These are phyloP conservation scores for Cryptococcus sp. DNA, from an alignment of 1,284 basidiomycete species.

Conservation along the genomic window DNA sequence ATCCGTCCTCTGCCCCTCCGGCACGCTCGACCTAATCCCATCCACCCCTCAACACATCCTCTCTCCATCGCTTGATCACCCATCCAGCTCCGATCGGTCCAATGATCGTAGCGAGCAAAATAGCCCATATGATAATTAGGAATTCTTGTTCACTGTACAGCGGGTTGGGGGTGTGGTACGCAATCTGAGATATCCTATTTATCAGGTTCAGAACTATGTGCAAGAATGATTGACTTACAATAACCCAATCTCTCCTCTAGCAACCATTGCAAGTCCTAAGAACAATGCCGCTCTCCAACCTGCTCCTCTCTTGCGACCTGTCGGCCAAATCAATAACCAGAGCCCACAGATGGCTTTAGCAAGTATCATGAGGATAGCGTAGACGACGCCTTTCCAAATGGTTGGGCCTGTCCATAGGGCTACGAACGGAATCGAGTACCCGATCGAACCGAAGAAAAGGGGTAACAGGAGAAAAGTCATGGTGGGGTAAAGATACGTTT, in stretches of 20 bases:
- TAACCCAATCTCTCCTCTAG: slow-evolving; percentile 56
- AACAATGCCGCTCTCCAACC: slow-evolving; percentile 31
- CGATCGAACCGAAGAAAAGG: slow-evolving; percentile 58
- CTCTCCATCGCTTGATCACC: slow-evolving; percentile 41
- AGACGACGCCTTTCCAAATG: slow-evolving; percentile 55
- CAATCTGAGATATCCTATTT: slow-evolving; percentile 30
- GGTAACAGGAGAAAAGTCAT: slow-evolving; percentile 51
- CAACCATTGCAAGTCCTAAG: slow-evolving; percentile 53
- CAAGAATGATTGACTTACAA: slow-evolving; percentile 41
- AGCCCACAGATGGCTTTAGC: slow-evolving; percentile 50
- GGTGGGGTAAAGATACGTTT: slow-evolving; percentile 41
- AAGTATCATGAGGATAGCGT: slow-evolving; percentile 53
- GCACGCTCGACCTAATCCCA: slow-evolving; percentile 20
- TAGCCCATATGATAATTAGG: slow-evolving; percentile 53
- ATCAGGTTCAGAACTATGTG: not conserved
- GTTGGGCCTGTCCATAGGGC: slow-evolving; percentile 51
- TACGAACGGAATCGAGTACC: slow-evolving; percentile 56
- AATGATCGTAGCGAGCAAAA: slow-evolving; percentile 53
- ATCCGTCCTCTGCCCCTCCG: too few relatives aligned
- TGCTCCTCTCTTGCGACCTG: not conserved
- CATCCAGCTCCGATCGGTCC: slow-evolving; percentile 51
- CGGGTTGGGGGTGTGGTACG: slow-evolving; percentile 19
- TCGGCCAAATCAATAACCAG: slow-evolving; percentile 38
- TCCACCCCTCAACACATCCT: slow-evolving; percentile 37
- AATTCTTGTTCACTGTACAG: slow-evolving; percentile 51